Percentiles rank a stretch among this genome's conserved stretches.
Evolutionary conservation across 2,329 filamentous ascomycete species (phyloP).

Genomic region (Trichoderma polysporum): DNA sequence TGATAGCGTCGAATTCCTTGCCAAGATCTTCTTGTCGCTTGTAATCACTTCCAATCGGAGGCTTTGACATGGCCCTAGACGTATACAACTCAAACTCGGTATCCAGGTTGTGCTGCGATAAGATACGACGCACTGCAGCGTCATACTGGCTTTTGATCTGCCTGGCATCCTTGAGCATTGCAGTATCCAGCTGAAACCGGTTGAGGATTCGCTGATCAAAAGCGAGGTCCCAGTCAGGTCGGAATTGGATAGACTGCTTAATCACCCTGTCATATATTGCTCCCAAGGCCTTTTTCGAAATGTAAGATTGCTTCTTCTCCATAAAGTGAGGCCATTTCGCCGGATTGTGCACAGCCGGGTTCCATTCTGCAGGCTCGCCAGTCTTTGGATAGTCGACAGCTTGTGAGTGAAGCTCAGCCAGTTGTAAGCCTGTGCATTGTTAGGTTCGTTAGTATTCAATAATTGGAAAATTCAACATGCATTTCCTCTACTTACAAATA

Average conservation of each 20-base stretch:
- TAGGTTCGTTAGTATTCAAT: conserved; percentile 2
- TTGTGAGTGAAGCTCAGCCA: conserved; percentile 81
- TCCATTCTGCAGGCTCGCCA: conserved; percentile 72
- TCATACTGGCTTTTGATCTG: conserved; percentile 79
- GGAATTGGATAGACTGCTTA: conserved; percentile 60
- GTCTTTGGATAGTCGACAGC: conserved; percentile 96
- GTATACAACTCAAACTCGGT: conserved; percentile 94
- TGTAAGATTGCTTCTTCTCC: conserved; percentile 67
- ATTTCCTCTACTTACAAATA: conserved; percentile 55
- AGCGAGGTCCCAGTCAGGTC: conserved; percentile 65
- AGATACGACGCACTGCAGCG: conserved; percentile 69
- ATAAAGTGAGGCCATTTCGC: conserved; percentile 81
- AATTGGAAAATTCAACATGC: not conserved
- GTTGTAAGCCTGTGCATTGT: conserved; percentile 52
- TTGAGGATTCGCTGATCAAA: conserved; percentile 77
- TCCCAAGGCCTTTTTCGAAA: conserved; percentile 71
- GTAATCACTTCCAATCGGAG: conserved; percentile 72
- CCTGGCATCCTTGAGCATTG: conserved; percentile 57
- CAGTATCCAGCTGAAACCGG: conserved; percentile 56
- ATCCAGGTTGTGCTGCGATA: conserved; percentile 78
- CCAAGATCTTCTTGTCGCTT: conserved; percentile 85
- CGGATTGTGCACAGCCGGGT: conserved; percentile 54
- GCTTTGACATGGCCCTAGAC: conserved; percentile 76
- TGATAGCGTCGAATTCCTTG: conserved; percentile 63
- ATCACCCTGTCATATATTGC: conserved; percentile 75